These are phyloP conservation scores for Eurotiales sp. DNA, from an alignment of 2,329 filamentous ascomycete genomes.

Conservation along the genomic window DNA sequence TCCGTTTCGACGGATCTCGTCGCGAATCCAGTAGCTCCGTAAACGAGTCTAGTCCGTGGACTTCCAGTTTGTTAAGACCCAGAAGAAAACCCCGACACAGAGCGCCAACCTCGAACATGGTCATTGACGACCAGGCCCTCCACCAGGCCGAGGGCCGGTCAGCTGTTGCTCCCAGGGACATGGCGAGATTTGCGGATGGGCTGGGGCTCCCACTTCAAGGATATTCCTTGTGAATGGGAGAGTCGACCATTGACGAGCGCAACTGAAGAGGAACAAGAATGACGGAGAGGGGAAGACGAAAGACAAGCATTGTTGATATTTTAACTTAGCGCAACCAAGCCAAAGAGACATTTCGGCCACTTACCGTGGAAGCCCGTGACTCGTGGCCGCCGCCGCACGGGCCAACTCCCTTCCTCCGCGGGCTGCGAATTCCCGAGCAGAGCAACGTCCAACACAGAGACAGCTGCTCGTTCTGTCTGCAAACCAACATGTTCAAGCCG, in stretches of 20 bases:
- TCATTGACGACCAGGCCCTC: conserved; percentile 68
- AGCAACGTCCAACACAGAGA: neutral
- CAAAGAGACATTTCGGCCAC: conserved; percentile 7
- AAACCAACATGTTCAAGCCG: conserved; percentile 70
- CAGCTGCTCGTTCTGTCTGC: neutral
- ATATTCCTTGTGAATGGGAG: neutral
- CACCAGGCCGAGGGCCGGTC: conserved; percentile 50
- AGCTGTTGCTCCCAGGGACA: conserved; percentile 40
- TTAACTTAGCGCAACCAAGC: too few relatives aligned
- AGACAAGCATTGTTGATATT: neutral
- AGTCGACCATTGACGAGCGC: neutral
- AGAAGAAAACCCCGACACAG: conserved; percentile 72
- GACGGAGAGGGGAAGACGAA: neutral
- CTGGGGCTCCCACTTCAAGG: neutral
- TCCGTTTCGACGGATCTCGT: conserved; percentile 60
- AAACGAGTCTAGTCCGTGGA: conserved; percentile 72
- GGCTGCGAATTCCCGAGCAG: neutral
- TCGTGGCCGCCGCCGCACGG: conserved; percentile 15
- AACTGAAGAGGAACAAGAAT: conserved; percentile 10
- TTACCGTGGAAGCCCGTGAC: conserved; percentile 6
- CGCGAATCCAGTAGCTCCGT: conserved; percentile 71
- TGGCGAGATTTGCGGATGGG: conserved; percentile 15
- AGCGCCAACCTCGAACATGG: conserved; percentile 69
- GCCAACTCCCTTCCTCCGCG: conserved; percentile 10
- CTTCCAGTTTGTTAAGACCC: conserved; percentile 69